Base-by-base conservation (phyloP, 345 rosid genomes). In the Orychophragmus violaceus region DNA sequence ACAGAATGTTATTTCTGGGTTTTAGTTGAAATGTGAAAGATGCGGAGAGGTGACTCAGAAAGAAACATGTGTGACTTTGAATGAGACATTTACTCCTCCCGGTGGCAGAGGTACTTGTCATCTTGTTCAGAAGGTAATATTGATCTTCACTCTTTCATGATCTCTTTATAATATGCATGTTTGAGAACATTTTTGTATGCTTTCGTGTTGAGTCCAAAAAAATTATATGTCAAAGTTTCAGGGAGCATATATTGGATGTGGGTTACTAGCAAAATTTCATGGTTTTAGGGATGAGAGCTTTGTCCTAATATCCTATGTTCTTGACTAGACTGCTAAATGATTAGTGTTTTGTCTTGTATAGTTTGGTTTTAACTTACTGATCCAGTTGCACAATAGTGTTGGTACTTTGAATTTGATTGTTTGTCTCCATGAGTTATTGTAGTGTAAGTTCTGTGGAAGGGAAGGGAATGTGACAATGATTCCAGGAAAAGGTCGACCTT, bases 381-480 rank as follows among this genome's bases (percentile, higher is more conserved):
- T 9, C 65, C 3, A 2, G 28, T 39, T 35, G 42, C 44, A 49
- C 23, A 51, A 60, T 25, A 48, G 16, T 7, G 6, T 30, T 3
- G 5, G 13, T 49, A 13, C 41, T 60, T 41, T 52, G 14, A 50
- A 36, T 41, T 45, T 42, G 27, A 45, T 61, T 57, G 19, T 45
- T 45, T 44, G 63, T 35, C 55, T 24, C 37, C 53, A 16, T 55
- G 52, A 45, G 10, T 41, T 58, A 12, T 51, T 64, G 36, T 51
- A 91, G 98, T 88, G 98, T 86, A 91, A 91, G 77, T 84, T 87
- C 61, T 91, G 98, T 52, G 74, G 50, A 63, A 87, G 96, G 81
- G 96, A 84, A 3, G 98, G 96, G 66, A 89, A 82, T 56, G 71
- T 91, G 56, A 78, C 86, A 4, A 85, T 91, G 96, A 78, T 83